Base-by-base conservation (phyloP, 108 stramenopile genomes). In the Bacterosira constricta region DNA sequence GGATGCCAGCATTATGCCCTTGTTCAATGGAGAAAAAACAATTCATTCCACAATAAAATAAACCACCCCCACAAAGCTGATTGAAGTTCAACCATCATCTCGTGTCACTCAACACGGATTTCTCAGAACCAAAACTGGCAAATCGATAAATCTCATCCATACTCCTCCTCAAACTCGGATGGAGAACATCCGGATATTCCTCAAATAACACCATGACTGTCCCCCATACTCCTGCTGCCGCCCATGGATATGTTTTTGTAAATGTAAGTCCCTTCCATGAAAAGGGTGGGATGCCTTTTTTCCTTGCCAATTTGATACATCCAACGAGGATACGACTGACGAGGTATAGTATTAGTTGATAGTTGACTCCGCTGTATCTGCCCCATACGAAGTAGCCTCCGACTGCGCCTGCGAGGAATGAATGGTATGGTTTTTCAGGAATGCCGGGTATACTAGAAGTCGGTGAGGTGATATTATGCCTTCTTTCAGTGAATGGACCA, bases 81-180 rank as follows among this genome's bases (percentile, higher is more conserved):
- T n/a, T n/a, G n/a, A n/a, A n/a, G n/a, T n/a, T n/a, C n/a, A n/a
- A n/a, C n/a, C n/a, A n/a, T n/a, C n/a, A n/a, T n/a, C n/a, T n/a
- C n/a, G n/a, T n/a, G n/a, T n/a, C n/a, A n/a, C n/a, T n/a, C n/a
- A n/a, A n/a, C n/a, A n/a, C n/a, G n/a, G n/a, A n/a, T n/a, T n/a
- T n/a, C n/a, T n/a, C n/a, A n/a, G n/a, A n/a, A 62, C 66, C 50
- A 37, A 71, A 64, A 46, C 55, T 41, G 25, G 13, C 55, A 49
- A 74, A 83, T 27, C 93, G 83, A 79, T 91, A 95, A 49, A 95
- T 91, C 56, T 92, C 93, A 71, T 95, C 90, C 93, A 95, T 95
- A 70, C 89, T 90, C 39, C 69, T 56, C 50, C 71, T 84, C 63
- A 95, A 82, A 32, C 86, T 89, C 25, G 83, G 86, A 61, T 95